These are phyloP conservation scores for Kingdonia uniflora DNA, from an alignment of 164 flowering plant genomes.

Conservation along the genomic window DNA sequence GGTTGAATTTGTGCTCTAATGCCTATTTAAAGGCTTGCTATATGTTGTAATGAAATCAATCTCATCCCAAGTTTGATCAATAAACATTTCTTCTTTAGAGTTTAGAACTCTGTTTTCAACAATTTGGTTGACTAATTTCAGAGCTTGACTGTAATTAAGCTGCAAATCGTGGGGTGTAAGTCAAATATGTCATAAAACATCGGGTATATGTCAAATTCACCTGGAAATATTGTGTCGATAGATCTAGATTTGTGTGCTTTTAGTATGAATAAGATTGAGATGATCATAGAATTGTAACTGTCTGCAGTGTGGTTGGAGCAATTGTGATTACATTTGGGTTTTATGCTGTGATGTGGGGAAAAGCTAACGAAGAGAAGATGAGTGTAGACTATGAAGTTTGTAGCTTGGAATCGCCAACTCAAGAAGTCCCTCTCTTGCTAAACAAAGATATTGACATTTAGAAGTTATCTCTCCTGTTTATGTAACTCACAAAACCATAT, in stretches of 20 bases:
- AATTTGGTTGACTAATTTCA: neutral
- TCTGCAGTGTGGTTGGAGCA: conserved; percentile 33
- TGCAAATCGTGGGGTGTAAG: no score
- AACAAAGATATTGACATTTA: neutral
- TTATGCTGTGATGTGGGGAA: conserved; percentile 31
- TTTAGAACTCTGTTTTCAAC: no score
- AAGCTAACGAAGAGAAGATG: conserved; percentile 18
- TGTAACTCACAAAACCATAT: no score
- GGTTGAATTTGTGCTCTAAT: no score
- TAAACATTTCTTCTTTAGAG: no score
- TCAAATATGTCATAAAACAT: no score
- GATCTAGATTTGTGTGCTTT: neutral
- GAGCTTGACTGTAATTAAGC: no score
- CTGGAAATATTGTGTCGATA: neutral
- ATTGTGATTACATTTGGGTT: conserved; percentile 22
- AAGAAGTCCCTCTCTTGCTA: conserved; percentile 11
- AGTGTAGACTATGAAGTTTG: neutral
- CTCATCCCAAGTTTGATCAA: neutral
- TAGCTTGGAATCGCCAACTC: conserved; percentile 1
- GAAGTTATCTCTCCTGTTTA: no score
- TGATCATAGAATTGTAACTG: conserved; percentile 2
- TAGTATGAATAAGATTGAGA: neutral
- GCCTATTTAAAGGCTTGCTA: no score
- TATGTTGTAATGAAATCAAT: neutral
- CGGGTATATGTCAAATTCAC: neutral